These are phyloP conservation scores for Candida verbasci DNA, from an alignment of 805 yeast species.

Conservation along the genomic window DNA sequence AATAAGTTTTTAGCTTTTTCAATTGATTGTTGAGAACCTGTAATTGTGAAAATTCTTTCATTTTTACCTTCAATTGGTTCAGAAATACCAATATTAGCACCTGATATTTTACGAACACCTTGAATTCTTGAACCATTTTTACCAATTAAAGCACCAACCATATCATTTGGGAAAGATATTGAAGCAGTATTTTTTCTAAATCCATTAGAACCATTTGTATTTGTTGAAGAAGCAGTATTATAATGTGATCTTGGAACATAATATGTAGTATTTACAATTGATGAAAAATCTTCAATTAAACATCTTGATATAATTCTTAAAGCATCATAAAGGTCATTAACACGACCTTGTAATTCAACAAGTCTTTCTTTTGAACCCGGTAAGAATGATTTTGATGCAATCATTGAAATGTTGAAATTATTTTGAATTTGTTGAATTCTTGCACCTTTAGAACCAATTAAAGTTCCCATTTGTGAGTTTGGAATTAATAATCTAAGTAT, in stretches of 20 bases:
- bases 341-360: constrained; percentile 81
- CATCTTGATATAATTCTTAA: constrained; percentile 61
- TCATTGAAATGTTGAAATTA: constrained; percentile 66
- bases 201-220: neutral
- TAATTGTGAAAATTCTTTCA: constrained; percentile 66
- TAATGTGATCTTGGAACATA: constrained; percentile 48
- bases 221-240: neutral
- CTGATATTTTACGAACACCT: constrained; percentile 74
- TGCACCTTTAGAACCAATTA: constrained; percentile 79
- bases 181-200: constrained; percentile 27
- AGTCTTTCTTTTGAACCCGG: constrained; percentile 81
- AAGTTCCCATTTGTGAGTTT: constrained; percentile 81
- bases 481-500: constrained; percentile 71
- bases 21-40: constrained; percentile 53
- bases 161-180: constrained; percentile 66
- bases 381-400: constrained; percentile 79
- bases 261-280: constrained; percentile 58
- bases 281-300: constrained; percentile 68
- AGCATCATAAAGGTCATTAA: constrained; percentile 55
- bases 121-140: constrained; percentile 81
- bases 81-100: constrained; percentile 74
- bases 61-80: constrained; percentile 61
- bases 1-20: constrained; percentile 57
- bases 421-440: constrained; percentile 78
- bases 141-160: constrained; percentile 89